Evolutionary conservation across 1,284 basidiomycete species (phyloP).

Genomic region (Leccinum insigne): DNA sequence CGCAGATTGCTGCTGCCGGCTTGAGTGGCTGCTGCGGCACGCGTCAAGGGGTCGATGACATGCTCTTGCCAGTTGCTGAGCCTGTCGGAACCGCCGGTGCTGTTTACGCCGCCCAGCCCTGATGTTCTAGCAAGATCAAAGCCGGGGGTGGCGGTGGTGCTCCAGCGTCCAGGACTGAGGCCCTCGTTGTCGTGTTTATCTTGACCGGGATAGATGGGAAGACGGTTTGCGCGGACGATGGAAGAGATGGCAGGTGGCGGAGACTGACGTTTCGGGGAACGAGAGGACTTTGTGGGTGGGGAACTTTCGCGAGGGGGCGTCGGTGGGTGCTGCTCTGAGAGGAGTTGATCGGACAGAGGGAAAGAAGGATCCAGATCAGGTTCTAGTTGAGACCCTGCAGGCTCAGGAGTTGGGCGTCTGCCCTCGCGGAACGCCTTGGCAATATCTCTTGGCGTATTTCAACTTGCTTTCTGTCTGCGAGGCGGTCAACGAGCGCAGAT

Average conservation of each 20-base stretch:
- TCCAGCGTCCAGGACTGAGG: constrained; percentile 58
- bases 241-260: constrained; percentile 30
- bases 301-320: constrained; percentile 26
- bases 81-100: constrained; percentile 16
- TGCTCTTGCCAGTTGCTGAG: constrained; percentile 27
- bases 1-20: constrained; percentile 8
- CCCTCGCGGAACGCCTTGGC: constrained; percentile 89
- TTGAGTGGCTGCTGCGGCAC: not conserved
- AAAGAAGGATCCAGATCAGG: constrained; percentile 27
- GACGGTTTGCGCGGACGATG: constrained; percentile 34
- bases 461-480: constrained; percentile 74
- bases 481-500: not conserved
- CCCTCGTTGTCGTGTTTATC: constrained; percentile 34
- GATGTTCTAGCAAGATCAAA: constrained; percentile 24
- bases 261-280: constrained; percentile 28
- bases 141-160: constrained; percentile 65
- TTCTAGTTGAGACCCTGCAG: constrained; percentile 45
- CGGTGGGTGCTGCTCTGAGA: constrained; percentile 13
- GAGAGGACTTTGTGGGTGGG: constrained; percentile 17
- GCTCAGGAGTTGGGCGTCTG: constrained; percentile 67
- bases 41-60: constrained; percentile 20
- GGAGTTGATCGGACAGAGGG: constrained; percentile 23
- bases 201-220: constrained; percentile 14
- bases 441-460: constrained; percentile 81
- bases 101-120: constrained; percentile 8